Conservation (phyloP, 345 rosid genomes). For the Ricinus communis region DNA sequence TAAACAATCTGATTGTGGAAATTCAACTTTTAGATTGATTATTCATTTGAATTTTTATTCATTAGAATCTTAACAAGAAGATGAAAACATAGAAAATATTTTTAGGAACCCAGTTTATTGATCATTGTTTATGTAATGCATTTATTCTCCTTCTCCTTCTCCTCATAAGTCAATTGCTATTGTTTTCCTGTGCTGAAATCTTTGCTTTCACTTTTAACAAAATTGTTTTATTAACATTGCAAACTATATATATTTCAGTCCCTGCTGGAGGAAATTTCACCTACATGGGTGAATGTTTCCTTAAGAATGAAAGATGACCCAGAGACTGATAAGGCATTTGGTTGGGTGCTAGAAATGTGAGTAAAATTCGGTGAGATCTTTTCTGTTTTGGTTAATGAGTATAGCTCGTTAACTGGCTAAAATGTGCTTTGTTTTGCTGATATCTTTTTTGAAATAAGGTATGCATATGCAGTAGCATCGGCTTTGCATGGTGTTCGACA, state of each 20-base stretch:
- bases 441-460: slow-evolving; percentile 50
- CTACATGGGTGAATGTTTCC: slow-evolving; percentile 98
- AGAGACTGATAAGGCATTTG: slow-evolving; percentile 90
- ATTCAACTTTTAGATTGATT: slow-evolving; percentile 1
- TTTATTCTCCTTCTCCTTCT: not conserved
- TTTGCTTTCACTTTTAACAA: slow-evolving; percentile 1
- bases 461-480: slow-evolving; percentile 96
- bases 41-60: not conserved
- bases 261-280: slow-evolving; percentile 79
- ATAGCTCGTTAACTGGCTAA: slow-evolving; percentile 13
- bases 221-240: not conserved
- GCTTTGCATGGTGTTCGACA: slow-evolving; percentile 92
- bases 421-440: slow-evolving; percentile 1
- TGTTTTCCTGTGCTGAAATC: not conserved
- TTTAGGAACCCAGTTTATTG: not conserved
- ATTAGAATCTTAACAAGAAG: not conserved
- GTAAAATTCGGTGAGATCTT: slow-evolving; percentile 18
- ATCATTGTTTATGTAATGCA: not conserved
- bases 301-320: slow-evolving; percentile 90
- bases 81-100: not conserved
- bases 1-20: slow-evolving; percentile 1
- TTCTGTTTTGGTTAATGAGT: slow-evolving; percentile 17
- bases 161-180: too few relatives aligned
- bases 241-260: slow-evolving; percentile 37
- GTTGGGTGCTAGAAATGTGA: slow-evolving; percentile 99